These are phyloP conservation scores for Pseudoneurospora amorphoporcata DNA, from an alignment of 495 filamentous ascomycete species.

Conservation along the genomic window DNA sequence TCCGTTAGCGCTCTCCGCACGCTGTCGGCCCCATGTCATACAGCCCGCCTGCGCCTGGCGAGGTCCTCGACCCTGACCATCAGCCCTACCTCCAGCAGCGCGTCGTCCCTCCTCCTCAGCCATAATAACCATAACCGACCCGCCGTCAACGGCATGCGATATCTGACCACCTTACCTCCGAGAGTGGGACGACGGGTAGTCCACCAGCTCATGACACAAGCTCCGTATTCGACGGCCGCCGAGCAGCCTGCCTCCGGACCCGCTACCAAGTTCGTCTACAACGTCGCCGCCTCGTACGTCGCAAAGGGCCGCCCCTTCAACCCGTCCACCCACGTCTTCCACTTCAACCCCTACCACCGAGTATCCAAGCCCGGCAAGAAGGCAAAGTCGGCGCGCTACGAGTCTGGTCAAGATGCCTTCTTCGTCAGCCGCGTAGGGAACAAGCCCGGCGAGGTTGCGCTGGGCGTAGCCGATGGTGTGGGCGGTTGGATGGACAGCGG, in stretches of 20 bases:
- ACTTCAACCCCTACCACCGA: conserved; percentile 58
- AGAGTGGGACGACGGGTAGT: neutral
- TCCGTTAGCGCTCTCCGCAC: neutral
- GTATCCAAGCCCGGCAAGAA: conserved; percentile 36
- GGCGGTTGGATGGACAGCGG: conserved; percentile 88
- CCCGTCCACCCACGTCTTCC: conserved; percentile 58
- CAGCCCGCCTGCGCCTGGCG: neutral
- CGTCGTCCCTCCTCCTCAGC: neutral
- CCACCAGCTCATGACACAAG: neutral
- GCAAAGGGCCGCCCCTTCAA: conserved; percentile 71
- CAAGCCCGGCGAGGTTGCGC: conserved; percentile 48
- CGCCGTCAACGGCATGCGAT: neutral
- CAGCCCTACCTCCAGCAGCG: neutral
- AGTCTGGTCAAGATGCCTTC: conserved; percentile 90
- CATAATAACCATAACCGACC: neutral
- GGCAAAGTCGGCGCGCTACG: conserved; percentile 49
- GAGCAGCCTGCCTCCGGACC: conserved; percentile 4
- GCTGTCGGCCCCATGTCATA: neutral
- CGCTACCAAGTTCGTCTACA: conserved; percentile 45
- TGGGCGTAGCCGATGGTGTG: conserved; percentile 90
- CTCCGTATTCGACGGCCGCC: neutral
- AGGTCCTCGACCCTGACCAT: neutral
- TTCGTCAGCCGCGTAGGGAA: conserved; percentile 69
- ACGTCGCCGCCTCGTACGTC: conserved; percentile 58
- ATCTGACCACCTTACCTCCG: neutral